Evolutionary conservation across 2,329 filamentous ascomycete species (phyloP).

Genomic region (Iodosphaeria phyllophila): DNA sequence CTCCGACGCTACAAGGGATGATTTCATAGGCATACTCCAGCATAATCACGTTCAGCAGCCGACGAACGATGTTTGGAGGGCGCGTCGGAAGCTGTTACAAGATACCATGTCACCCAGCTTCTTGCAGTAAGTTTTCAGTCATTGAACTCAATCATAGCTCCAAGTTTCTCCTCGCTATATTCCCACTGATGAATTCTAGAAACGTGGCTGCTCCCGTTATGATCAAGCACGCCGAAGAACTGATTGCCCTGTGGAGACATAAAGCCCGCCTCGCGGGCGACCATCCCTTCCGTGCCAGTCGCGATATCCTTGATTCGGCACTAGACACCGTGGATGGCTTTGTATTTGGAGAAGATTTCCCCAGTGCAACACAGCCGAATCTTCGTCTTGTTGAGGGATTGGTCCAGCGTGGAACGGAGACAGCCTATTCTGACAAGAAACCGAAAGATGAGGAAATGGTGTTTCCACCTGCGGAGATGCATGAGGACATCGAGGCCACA

Average conservation of each 20-base stretch:
- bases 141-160: too few relatives aligned
- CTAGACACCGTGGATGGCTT: slow-evolving; percentile 14
- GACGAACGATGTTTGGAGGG: slow-evolving; percentile 12
- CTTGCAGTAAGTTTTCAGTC: too few relatives aligned
- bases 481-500: too few relatives aligned
- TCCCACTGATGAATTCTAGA: slow-evolving; percentile 16
- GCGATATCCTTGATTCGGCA: slow-evolving; percentile 13
- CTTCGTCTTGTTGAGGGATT: too few relatives aligned
- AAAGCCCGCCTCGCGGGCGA: slow-evolving; percentile 14
- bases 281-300: slow-evolving; percentile 11
- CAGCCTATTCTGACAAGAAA: too few relatives aligned
- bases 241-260: slow-evolving; percentile 16
- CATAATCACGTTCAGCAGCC: slow-evolving; percentile 14
- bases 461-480: too few relatives aligned
- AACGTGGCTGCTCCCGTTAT: slow-evolving; percentile 15
- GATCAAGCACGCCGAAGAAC: slow-evolving; percentile 11
- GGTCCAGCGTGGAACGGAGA: too few relatives aligned
- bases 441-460: too few relatives aligned
- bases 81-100: too few relatives aligned
- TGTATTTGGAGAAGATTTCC: too few relatives aligned
- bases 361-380: too few relatives aligned
- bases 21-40: slow-evolving; percentile 14
- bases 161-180: slow-evolving; percentile 18
- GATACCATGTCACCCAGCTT: too few relatives aligned
- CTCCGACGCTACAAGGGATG: slow-evolving; percentile 13